Base-by-base conservation (phyloP, 495 filamentous ascomycete species). In the Penicillium pancosmium region DNA sequence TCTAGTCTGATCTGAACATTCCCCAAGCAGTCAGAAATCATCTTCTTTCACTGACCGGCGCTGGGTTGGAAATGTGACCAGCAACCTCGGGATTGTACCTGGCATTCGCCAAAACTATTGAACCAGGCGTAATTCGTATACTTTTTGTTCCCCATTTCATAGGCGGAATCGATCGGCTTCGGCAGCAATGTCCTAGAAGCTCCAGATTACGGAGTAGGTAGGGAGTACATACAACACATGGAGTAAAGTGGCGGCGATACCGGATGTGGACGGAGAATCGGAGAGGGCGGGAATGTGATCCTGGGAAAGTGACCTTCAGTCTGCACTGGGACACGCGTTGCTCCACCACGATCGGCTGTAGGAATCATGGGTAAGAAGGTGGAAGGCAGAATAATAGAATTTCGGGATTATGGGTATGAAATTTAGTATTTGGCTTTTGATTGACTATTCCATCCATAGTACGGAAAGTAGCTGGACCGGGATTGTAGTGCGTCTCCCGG, bases 11-110 rank as follows among this genome's bases (percentile, higher is more conserved):
- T 19, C 35, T 27, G 9, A 13, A 33, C 23, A 52, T 52, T 36
- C 31, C 25, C 23, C 31, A 52, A 15, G 12, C 23, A 52, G 40
- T 27, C 23, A 50, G 8, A 52, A 52, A 33, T 10, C 18, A 25
- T 38, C 11, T 25, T 6, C 34, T 50, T 33, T 44, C 11, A n/a
- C 4, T 18, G 16, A 16, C 41, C 47, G 55, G 52, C 27, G 51
- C 38, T 56, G 47, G 48, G 38, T 68, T 68, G 46, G 35, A 60
- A 68, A 65, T 36, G 38, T 55, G 58, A 34, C 65, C 46, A 62
- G 50, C 52, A 50, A 40, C 40, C 51, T 55, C 54, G 62, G 62
- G 53, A 50, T 23, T 64, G 63, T 62, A 61, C 63, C 63, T 68
- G 63, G 52, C 60, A 59, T 55, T 43, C 16, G 52, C 35, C 62